Conservation (phyloP, 2,329 filamentous ascomycete species). For the Verticillium nubilum region DNA sequence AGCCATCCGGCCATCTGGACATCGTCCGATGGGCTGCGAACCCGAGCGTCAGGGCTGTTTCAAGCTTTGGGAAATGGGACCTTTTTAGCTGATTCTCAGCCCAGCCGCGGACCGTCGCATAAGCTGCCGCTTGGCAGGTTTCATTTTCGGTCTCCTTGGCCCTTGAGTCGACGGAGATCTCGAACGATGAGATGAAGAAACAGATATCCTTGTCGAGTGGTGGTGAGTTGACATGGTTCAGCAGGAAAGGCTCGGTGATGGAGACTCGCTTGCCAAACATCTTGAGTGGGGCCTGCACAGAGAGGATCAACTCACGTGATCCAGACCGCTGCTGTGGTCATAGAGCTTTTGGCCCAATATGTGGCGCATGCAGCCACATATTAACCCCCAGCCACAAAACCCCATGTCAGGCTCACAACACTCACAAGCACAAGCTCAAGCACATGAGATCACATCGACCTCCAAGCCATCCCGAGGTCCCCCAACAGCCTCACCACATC, state of each 20-base stretch:
- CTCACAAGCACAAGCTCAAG: neutral
- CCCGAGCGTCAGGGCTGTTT: neutral
- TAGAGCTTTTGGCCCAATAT: neutral
- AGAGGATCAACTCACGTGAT: too few relatives aligned
- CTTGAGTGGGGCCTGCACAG: too few relatives aligned
- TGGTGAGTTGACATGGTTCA: too few relatives aligned
- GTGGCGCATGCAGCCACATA: neutral
- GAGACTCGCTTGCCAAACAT: too few relatives aligned
- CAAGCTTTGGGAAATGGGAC: neutral
- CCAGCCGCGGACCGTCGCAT: neutral
- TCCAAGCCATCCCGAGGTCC: neutral
- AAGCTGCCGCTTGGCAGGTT: neutral
- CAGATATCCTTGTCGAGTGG: too few relatives aligned
- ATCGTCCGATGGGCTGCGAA: neutral
- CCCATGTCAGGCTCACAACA: neutral
- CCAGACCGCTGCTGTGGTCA: too few relatives aligned
- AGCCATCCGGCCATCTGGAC: neutral
- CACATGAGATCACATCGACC: neutral
- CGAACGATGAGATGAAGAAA: neutral
- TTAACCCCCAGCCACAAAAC: neutral
- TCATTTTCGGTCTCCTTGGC: neutral
- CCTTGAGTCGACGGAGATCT: neutral
- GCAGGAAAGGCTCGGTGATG: too few relatives aligned
- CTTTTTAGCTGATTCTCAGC: neutral
- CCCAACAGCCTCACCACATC: neutral